Base-by-base conservation (phyloP, 306 rosid species). In the Neltuma alba region DNA sequence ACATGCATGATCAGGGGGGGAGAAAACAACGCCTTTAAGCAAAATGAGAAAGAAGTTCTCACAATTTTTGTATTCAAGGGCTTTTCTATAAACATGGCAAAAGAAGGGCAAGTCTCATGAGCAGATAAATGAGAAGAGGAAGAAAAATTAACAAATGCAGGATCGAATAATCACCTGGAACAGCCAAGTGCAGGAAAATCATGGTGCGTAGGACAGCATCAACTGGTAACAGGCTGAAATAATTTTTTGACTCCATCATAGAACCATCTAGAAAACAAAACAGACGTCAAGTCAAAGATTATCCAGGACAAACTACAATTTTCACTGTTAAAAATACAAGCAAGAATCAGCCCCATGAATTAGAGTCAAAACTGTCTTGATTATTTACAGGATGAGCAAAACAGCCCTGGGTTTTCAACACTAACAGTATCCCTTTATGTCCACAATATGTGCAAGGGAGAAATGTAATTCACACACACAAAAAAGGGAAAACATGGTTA, bases 171-270 rank as follows among this genome's bases (percentile, higher is more conserved):
- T 69, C 55, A 69, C 74, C 74, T 66, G 72, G 72, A 66, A 42
- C 27, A 42, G 34, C 55, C 41, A 41, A 41, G 38, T 9, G 21
- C 9, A 41, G 21, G 6, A 69, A 18, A 31, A 62, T 31, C 68
- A 0, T 62, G 41, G 41, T 33, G 41, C n/a, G 13, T 27, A 14
- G 36, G 13, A 25, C 3, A 42, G 74, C 74, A 41, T 69, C 74
- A 69, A 65, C 88, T 66, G 72, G 82, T 82, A 61, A 89, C 89
- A 48, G 92, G 90, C 79, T 89, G 92, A 82, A 92, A 87, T 81
- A 88, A 78, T 70, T 79, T 89, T 85, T 92, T 92, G 84, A 76
- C 45, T 81, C 85, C 92, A 64, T 92, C 97, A 75, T 91, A 92
- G 68, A 85, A 79, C 96, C 93, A 92, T 84, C 97, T 92, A 91